Base-by-base conservation (phyloP, 2,329 filamentous ascomycete species). In the Cyclaneusma minus region DNA sequence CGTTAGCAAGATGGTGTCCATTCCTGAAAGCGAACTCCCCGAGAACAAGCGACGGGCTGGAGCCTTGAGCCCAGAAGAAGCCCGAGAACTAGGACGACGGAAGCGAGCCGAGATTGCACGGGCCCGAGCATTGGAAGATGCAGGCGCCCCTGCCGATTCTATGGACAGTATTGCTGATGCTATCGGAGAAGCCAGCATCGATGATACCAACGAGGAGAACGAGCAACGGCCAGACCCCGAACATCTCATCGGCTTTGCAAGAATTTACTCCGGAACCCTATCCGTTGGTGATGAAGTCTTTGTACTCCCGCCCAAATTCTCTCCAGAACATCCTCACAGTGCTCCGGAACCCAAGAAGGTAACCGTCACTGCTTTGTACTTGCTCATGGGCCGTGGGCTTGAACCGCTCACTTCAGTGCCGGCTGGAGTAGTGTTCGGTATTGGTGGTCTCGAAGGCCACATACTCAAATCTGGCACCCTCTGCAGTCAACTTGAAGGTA, bases 1-100 rank as follows among this genome's bases (percentile, higher is more conserved):
- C 38, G 81, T 98, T 33, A 95, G 87, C 55, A 98, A 98, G 50
- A 94, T 98, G 84, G 81, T 95, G 2, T 89, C 89, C 0, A 65
- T 98, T 8, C 87, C 84, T 0, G 82, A 91, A 44, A 94, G 82
- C 50, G 87, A 98, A 41, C 59, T 98, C 4, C 80, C 82, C 0
- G 70, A 87, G 27, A 93, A 93, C 49, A 91, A 78, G 50, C 66
- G 82, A 23, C 64, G 71, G 10, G 50, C 55, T 10, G 72, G 76
- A 1, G 69, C 73, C 22, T 64, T 95, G 43, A 92, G 70, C 20
- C 78, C 83, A 1, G 89, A 93, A 35, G 89, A 95, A 52, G 89
- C 89, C 3, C 63, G 81, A 37, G 85, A 94, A 35, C 55, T 94
- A 31, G 89, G 81, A 1, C 68, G 84, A 10, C 80, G 75, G 51